These are phyloP conservation scores for Grifola frondosa DNA, from an alignment of 1,284 basidiomycete species.

Conservation along the genomic window DNA sequence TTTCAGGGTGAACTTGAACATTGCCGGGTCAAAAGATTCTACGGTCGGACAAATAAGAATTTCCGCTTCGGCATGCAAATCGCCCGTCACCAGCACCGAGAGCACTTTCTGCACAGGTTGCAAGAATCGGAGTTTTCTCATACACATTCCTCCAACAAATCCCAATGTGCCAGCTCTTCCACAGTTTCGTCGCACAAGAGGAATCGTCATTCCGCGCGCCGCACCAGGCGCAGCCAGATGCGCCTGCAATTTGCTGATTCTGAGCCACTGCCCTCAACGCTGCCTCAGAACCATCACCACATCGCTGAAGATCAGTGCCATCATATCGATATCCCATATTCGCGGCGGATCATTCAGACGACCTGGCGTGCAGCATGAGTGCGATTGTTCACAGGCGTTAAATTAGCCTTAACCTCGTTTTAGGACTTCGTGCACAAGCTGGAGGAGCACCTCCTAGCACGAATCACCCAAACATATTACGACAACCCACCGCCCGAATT, in stretches of 20 bases:
- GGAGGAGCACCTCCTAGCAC: conserved; percentile 23
- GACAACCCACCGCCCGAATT: no score
- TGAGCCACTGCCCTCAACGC: not conserved
- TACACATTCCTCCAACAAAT: no score
- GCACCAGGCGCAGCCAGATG: not conserved
- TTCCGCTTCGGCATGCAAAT: conserved; percentile 26
- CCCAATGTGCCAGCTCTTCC: no score
- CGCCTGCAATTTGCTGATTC: not conserved
- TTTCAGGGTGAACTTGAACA: conserved; percentile 37
- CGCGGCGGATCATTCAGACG: no score
- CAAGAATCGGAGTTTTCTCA: no score
- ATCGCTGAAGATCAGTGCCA: conserved; percentile 8
- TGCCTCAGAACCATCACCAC: conserved; percentile 19
- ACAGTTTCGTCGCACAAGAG: no score
- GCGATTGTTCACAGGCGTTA: no score
- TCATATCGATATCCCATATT: conserved; percentile 11
- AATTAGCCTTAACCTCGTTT: no score
- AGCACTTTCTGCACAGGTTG: conserved; percentile 1
- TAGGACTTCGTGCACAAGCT: conserved; percentile 23
- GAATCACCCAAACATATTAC: not conserved
- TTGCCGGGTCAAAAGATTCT: conserved; percentile 32
- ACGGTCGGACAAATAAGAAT: conserved; percentile 32
- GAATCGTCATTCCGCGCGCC: no score
- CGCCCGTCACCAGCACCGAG: conserved; percentile 14
- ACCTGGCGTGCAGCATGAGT: no score